Base-by-base conservation (phyloP, 1,284 basidiomycete species). In the Malassezia dermatis region DNA sequence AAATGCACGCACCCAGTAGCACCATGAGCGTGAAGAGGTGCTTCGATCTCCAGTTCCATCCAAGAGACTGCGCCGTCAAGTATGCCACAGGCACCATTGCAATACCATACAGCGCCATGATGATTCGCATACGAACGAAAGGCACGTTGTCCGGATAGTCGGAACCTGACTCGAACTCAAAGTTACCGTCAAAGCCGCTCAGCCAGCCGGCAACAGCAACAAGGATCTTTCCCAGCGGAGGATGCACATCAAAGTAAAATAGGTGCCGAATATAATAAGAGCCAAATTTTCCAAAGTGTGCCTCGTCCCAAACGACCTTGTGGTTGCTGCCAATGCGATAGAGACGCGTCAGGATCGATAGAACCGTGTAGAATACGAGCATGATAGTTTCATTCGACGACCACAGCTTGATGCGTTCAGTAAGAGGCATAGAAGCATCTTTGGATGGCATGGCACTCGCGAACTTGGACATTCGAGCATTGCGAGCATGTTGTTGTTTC, bases 221-320 rank as follows among this genome's bases (percentile, higher is more conserved):
- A 53, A 98, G 81, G 89, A 98, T 96, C 80, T 98, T 98, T 21
- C 94, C 93, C 31, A 98, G 81, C 0, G 93, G 93, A 2, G 93
- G 93, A 73, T 98, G 93, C n/a, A 65, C 62, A 30, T 69, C 62
- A 48, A 68, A 66, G 63, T 73, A 73, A 58, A 74, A 69, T 53
- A 69, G 60, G 69, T 89, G 86, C 75, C 91, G 89, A 74, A 98
- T 77, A 76, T 98, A 98, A 77, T 94, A 86, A 24, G 89, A 89
- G 52, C 89, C 71, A 40, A 73, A 73, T 51, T 73, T 73, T 45
- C 71, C 71, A 46, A 74, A 74, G 53, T 74, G 71, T 10, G 71
- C 71, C 58, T 96, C 94, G 76, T 98, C 94, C 93, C 94, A 98
- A 56, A 96, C 84, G 75, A 98, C 93, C 62, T 82, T 76, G 67